phyloP scores from a whole-genome alignment of 2,329 filamentous ascomycete species.

The Clarireedia paspali region DNA sequence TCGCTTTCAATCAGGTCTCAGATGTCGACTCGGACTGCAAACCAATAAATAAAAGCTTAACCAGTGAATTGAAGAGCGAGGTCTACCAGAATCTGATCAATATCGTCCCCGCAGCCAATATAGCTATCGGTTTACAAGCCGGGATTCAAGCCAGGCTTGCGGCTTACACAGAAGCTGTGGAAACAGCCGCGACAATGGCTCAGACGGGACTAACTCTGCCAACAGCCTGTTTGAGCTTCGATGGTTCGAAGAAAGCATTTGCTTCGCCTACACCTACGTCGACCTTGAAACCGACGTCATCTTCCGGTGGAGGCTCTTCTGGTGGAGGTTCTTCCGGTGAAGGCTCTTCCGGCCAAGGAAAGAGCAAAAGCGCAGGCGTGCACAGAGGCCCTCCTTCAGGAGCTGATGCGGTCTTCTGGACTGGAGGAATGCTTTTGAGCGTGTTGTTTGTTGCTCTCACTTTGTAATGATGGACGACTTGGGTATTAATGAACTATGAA shows the following conservation, averaged over 20 bases:
- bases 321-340: not conserved
- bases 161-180: not conserved
- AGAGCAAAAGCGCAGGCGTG: not conserved
- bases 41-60: not conserved
- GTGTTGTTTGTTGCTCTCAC: not conserved
- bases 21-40: not conserved
- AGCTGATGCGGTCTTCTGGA: not conserved
- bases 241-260: not conserved
- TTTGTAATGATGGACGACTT: not conserved
- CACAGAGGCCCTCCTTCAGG: not conserved
- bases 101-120: not conserved
- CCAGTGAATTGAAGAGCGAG: not conserved
- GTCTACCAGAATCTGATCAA: slow-evolving; percentile 1
- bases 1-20: not conserved
- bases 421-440: not conserved
- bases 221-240: slow-evolving; percentile 4
- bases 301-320: not conserved
- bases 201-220: not conserved
- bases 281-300: not conserved
- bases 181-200: not conserved
- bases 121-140: not conserved
- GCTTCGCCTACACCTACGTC: not conserved
- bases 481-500: too few relatives aligned
- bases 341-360: not conserved
- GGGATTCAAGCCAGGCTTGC: not conserved